Percentiles rank a stretch among this genome's conserved stretches.
phyloP scores from a whole-genome alignment of 2,329 filamentous ascomycete genomes.

The Aspergillus melleus region DNA sequence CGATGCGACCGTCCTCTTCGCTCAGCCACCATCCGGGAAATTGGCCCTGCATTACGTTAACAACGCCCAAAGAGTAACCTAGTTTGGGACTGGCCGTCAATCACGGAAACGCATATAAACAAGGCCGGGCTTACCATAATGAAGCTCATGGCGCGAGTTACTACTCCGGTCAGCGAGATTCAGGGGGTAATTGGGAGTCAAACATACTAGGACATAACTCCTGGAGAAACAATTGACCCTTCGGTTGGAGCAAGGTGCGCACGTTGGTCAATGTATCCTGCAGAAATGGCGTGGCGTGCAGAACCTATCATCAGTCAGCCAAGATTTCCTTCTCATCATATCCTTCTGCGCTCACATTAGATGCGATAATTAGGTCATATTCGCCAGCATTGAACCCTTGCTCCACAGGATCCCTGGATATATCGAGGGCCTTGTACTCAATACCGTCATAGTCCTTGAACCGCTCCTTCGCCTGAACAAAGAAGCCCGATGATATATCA shows the following conservation, averaged over 20 bases:
- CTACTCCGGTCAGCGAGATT: neutral
- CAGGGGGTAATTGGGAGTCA: neutral
- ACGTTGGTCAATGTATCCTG: neutral
- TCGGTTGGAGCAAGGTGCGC: neutral
- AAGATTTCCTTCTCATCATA: neutral
- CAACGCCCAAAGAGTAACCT: neutral
- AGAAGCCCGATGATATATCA: constrained; percentile 25
- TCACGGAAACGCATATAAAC: too few species aligned
- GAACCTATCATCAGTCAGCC: neutral
- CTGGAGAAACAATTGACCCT: neutral
- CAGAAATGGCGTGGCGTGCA: neutral
- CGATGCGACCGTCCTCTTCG: neutral
- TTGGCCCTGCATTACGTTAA: neutral
- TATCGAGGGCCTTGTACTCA: constrained; percentile 25
- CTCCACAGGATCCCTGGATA: constrained; percentile 18
- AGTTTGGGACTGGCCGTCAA: neutral
- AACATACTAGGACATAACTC: neutral
- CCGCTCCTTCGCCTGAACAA: constrained; percentile 17
- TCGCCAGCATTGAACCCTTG: constrained; percentile 24
- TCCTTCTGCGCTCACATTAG: neutral
- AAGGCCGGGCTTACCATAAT: neutral
- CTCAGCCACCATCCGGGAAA: constrained; percentile 1
- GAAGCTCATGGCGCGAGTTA: neutral
- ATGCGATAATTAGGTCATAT: constrained; percentile 27
- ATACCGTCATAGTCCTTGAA: constrained; percentile 20